Conservation (phyloP, 495 filamentous ascomycete genomes). For the Entonaema liquescens region DNA sequence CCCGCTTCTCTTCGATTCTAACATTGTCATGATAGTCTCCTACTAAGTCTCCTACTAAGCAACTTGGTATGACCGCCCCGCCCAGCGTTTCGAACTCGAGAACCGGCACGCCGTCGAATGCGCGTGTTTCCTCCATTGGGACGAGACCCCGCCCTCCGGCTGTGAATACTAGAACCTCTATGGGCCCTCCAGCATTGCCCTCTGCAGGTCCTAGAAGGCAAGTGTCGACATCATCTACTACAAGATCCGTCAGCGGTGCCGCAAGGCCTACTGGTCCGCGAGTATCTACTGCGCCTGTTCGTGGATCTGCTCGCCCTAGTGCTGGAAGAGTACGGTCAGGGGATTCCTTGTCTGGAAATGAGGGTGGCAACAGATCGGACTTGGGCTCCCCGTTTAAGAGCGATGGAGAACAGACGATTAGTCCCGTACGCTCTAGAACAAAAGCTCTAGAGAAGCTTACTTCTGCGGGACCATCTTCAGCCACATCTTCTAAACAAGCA, state of each 20-base stretch:
- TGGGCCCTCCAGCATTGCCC: constrained; percentile 68
- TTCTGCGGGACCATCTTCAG: constrained; percentile 45
- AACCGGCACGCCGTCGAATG: constrained; percentile 66
- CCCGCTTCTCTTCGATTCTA: constrained; percentile 19
- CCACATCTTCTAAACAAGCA: constrained; percentile 44
- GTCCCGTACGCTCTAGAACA: constrained; percentile 55
- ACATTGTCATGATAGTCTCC: constrained; percentile 65
- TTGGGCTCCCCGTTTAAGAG: constrained; percentile 51
- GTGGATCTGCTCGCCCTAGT: constrained; percentile 44
- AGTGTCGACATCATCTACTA: constrained; percentile 46
- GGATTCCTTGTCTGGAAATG: constrained; percentile 51
- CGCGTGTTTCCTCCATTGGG: constrained; percentile 51
- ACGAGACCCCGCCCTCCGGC: constrained; percentile 64
- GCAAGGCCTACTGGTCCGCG: constrained; percentile 50
- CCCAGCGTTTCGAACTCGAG: constrained; percentile 67
- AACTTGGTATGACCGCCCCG: constrained; percentile 64
- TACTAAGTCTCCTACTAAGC: constrained; percentile 82
- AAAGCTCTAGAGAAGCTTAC: constrained; percentile 58
- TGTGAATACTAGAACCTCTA: constrained; percentile 63
- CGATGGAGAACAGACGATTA: constrained; percentile 57
- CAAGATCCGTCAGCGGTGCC: constrained; percentile 42
- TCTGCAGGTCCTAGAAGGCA: constrained; percentile 45
- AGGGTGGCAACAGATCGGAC: constrained; percentile 48
- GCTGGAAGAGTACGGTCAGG: constrained; percentile 53
- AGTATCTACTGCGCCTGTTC: constrained; percentile 44